Conservation (phyloP, 345 rosid species). For the Theobroma cacao region DNA sequence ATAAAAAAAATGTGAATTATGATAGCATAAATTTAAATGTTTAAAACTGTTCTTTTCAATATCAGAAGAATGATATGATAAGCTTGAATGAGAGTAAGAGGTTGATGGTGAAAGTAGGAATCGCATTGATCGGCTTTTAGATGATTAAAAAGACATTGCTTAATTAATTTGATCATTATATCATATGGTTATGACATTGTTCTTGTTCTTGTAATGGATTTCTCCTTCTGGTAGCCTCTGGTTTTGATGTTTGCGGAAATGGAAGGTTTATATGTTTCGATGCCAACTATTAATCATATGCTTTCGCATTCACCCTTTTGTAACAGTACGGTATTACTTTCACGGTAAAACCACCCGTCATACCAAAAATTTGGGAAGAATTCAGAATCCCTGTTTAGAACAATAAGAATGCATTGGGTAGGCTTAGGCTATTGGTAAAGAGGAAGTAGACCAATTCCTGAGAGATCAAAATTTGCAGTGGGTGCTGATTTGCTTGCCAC, state of each 20-base stretch:
- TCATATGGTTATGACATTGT: background rate
- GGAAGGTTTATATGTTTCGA: background rate
- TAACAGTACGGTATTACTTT: background rate
- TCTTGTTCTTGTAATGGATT: background rate
- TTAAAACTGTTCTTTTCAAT: background rate
- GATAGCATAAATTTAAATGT: background rate
- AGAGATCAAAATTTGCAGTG: background rate
- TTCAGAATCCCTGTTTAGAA: background rate
- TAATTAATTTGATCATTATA: background rate
- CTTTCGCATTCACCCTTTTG: background rate
- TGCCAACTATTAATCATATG: background rate
- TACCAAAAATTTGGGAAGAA: background rate
- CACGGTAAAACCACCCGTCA: background rate
- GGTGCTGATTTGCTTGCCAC: background rate
- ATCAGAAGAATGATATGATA: background rate
- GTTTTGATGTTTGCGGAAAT: no score
- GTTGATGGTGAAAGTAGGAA: background rate
- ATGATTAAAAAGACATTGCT: background rate
- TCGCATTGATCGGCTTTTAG: background rate
- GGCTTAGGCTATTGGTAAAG: background rate
- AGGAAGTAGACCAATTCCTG: background rate
- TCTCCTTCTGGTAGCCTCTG: background rate
- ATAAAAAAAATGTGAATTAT: background rate
- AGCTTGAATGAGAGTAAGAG: background rate
- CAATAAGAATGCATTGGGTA: background rate